Percentiles rank a stretch among this genome's conserved stretches.
phyloP scores from a whole-genome alignment of 352 stramenopile species.

The Hyaloperonospora brassicae region DNA sequence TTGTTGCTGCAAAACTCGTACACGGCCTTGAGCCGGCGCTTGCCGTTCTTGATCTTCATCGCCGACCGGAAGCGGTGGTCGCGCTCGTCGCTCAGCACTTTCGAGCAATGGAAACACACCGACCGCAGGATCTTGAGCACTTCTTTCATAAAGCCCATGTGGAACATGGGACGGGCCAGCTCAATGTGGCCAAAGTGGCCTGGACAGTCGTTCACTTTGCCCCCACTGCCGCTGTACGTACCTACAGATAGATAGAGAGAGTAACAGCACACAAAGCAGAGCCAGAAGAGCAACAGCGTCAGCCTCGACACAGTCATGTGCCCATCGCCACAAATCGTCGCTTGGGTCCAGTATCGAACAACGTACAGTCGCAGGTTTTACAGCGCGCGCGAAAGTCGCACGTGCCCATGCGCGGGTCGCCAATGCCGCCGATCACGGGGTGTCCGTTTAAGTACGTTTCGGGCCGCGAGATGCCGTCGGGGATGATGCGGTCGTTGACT shows the following conservation, averaged over 20 bases:
- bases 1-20: conserved; percentile 92
- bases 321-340: not conserved
- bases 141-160: conserved; percentile 96
- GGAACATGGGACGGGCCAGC: conserved; percentile 94
- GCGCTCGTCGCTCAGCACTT: conserved; percentile 90
- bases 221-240: conserved; percentile 85
- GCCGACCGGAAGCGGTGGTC: conserved; percentile 71
- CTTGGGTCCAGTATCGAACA: not conserved
- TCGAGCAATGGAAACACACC: conserved; percentile 97
- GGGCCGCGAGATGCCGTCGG: conserved; percentile 90
- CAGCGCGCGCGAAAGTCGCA: conserved; percentile 84
- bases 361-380: conserved; percentile 88
- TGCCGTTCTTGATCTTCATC: conserved; percentile 86
- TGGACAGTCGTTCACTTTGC: conserved; percentile 95
- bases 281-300: not conserved
- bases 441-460: conserved; percentile 89
- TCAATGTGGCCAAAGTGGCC: conserved; percentile 99
- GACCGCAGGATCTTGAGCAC: conserved; percentile 90
- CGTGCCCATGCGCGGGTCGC: conserved; percentile 96
- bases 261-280: conserved; percentile 3
- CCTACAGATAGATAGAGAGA: conserved; percentile 26
- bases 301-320: no score
- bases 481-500: conserved; percentile 94
- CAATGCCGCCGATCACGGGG: conserved; percentile 95
- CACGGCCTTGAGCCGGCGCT: conserved; percentile 89